Evolutionary conservation across 768 basidiomycete genomes (phyloP).

Genomic region (Suillus variegatus): DNA sequence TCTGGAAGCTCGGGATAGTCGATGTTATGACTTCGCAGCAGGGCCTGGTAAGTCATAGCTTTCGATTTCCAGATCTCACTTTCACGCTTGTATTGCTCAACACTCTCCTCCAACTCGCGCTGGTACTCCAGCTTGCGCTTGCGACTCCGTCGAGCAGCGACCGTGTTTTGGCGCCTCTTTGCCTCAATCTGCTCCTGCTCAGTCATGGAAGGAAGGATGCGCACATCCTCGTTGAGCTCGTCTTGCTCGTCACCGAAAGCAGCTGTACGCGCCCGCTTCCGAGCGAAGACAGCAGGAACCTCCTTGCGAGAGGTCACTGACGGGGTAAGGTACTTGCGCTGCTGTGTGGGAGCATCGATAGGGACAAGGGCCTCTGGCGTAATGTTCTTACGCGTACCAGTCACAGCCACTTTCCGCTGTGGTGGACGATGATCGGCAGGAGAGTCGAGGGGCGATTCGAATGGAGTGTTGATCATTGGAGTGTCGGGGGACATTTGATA

Average conservation of each 20-base stretch:
- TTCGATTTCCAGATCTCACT: constrained; percentile 64
- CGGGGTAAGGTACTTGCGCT: constrained; percentile 70
- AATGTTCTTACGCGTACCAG: constrained; percentile 73
- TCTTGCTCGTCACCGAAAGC: constrained; percentile 54
- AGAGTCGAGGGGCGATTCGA: constrained; percentile 28
- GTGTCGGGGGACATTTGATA: constrained; percentile 54
- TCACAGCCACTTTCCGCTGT: constrained; percentile 43
- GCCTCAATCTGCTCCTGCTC: constrained; percentile 71
- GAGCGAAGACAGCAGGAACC: constrained; percentile 69
- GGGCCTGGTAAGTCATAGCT: constrained; percentile 46
- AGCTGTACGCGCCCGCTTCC: constrained; percentile 56
- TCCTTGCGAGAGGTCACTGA: constrained; percentile 81
- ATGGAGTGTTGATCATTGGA: constrained; percentile 45
- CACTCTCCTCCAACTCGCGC: constrained; percentile 58
- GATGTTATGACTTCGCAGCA: constrained; percentile 59
- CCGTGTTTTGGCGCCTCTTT: constrained; percentile 82
- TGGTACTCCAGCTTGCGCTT: constrained; percentile 74
- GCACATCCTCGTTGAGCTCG: constrained; percentile 44
- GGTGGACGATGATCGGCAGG: constrained; percentile 22
- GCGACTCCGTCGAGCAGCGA: constrained; percentile 81
- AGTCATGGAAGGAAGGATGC: constrained; percentile 43
- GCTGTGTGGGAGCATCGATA: constrained; percentile 77
- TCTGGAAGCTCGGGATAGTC: constrained; percentile 52
- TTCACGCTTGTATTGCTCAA: constrained; percentile 56
- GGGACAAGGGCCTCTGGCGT: constrained; percentile 66